Evolutionary conservation across 1,139 yeast genomes (phyloP).

Genomic region (Suhomyces wounanorum): DNA sequence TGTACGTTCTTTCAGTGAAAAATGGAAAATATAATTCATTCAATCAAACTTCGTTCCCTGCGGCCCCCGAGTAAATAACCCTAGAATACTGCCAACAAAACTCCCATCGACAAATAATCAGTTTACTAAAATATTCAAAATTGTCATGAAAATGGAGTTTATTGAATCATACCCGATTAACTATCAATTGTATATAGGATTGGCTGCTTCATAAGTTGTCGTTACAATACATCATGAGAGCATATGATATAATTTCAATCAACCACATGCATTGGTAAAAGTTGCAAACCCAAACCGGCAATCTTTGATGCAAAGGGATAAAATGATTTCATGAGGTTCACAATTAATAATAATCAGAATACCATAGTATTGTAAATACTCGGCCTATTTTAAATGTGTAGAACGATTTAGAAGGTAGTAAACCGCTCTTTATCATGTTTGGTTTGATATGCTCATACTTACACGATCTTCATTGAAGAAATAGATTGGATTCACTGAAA

Average conservation of each 20-base stretch:
- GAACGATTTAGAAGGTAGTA: no score
- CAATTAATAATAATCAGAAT: neutral
- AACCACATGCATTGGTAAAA: neutral
- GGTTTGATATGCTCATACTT: no score
- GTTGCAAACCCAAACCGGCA: neutral
- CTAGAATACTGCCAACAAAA: no score
- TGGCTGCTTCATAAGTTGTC: neutral
- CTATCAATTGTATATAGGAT: neutral
- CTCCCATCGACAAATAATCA: no score
- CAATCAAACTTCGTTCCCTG: neutral
- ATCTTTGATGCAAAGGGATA: neutral
- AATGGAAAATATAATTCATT: constrained; percentile 41
- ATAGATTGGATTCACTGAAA: no score
- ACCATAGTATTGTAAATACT: neutral
- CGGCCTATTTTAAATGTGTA: no score
- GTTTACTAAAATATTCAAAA: no score
- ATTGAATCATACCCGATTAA: no score
- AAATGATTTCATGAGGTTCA: neutral
- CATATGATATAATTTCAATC: neutral
- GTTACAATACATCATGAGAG: neutral
- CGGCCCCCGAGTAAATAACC: no score
- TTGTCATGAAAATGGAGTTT: no score
- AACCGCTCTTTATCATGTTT: no score
- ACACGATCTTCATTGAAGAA: no score
- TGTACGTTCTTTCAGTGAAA: constrained; percentile 50